Evolutionary conservation across 805 yeast species (phyloP).

Genomic region (Metschnikowia aberdeeniae): DNA sequence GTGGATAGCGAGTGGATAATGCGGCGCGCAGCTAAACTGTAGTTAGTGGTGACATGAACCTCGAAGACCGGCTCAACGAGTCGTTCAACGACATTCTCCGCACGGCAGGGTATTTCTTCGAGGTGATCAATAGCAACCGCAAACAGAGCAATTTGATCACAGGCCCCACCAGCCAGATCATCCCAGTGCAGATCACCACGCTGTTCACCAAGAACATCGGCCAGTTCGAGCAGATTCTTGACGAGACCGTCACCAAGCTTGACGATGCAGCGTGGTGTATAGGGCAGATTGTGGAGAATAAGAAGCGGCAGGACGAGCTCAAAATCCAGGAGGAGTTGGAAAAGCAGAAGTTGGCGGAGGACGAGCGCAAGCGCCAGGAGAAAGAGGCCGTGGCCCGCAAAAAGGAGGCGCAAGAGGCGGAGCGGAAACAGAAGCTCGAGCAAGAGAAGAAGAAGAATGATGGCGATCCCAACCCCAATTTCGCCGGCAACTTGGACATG

Average conservation of each 20-base stretch:
- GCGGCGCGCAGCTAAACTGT: background rate
- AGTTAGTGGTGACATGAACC: conserved; percentile 24
- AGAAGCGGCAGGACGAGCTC: conserved; percentile 39
- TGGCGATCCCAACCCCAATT: conserved; percentile 14
- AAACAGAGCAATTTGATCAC: conserved; percentile 39
- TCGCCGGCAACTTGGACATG: conserved; percentile 24
- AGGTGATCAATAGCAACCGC: conserved; percentile 37
- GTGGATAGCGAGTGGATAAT: background rate
- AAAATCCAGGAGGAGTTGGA: conserved; percentile 35
- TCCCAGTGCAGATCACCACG: conserved; percentile 33
- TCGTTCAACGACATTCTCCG: conserved; percentile 40
- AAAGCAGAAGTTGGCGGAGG: conserved; percentile 29
- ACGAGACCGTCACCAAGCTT: conserved; percentile 38
- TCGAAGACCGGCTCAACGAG: conserved; percentile 36
- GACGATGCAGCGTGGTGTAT: conserved; percentile 44
- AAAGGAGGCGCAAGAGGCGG: conserved; percentile 21
- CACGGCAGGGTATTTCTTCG: conserved; percentile 42
- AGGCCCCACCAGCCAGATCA: conserved; percentile 40
- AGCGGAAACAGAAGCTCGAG: conserved; percentile 19
- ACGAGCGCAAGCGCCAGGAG: conserved; percentile 19
- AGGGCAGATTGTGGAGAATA: conserved; percentile 39
- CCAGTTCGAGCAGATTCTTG: conserved; percentile 40
- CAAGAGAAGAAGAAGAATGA: conserved; percentile 18
- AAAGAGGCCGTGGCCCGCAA: conserved; percentile 18
- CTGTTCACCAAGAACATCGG: conserved; percentile 33